phyloP scores from a whole-genome alignment of 129 eudicot species.

The Logfia minima region DNA sequence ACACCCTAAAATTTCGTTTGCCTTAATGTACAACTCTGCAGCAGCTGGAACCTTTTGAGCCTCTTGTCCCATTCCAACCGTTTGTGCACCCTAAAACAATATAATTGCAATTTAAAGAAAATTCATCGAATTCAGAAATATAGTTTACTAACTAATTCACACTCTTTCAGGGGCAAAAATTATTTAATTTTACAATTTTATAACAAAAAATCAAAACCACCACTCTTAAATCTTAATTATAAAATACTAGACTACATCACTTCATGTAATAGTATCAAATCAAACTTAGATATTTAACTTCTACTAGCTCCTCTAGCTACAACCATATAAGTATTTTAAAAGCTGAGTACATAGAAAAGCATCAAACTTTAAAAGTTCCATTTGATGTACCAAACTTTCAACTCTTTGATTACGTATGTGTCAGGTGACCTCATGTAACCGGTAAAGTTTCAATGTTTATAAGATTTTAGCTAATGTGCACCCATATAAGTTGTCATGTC shows the following conservation, averaged over 20 bases:
- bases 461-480: background rate
- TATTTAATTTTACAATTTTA: background rate
- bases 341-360: background rate
- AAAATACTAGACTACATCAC: background rate
- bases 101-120: conserved; percentile 3
- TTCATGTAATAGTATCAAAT: background rate
- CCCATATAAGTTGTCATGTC: too few species aligned
- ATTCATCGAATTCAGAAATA: background rate
- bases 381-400: too few species aligned
- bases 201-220: background rate
- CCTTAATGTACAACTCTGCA: conserved; percentile 73
- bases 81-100: conserved; percentile 86
- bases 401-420: too few species aligned
- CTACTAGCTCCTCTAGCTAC: background rate
- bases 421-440: too few species aligned
- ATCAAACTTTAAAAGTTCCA: too few species aligned
- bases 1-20: conserved; percentile 86
- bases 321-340: background rate
- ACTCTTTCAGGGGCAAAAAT: background rate
- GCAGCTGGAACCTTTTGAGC: conserved; percentile 95
- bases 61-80: conserved; percentile 92
- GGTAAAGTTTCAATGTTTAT: background rate
- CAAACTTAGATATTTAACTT: background rate
- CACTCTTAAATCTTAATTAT: background rate
- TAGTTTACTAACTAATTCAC: background rate